Evolutionary conservation across 2,329 filamentous ascomycete genomes (phyloP).

Genomic region (Zalaria obscura): DNA sequence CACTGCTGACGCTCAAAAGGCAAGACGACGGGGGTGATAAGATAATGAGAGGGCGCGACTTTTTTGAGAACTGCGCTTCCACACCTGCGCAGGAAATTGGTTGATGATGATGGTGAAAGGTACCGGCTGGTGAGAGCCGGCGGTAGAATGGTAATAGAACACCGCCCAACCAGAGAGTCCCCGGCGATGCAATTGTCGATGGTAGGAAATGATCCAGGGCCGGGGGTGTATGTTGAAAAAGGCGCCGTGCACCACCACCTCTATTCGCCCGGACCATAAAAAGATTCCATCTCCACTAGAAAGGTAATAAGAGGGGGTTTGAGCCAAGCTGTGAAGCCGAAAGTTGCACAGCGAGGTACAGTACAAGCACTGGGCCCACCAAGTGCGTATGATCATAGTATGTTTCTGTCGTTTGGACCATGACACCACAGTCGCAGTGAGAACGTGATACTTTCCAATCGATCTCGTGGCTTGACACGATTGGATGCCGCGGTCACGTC

Average conservation of each 20-base stretch:
- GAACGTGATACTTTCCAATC: not conserved
- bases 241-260: not conserved
- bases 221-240: too few species aligned
- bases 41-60: not conserved
- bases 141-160: not conserved
- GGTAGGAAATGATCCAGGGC: too few species aligned
- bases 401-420: too few species aligned
- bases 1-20: not conserved
- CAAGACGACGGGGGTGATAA: not conserved
- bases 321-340: too few species aligned
- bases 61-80: not conserved
- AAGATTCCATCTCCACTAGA: not conserved
- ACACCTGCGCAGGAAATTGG: not conserved
- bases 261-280: not conserved
- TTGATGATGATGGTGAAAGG: not conserved
- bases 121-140: not conserved
- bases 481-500: constrained; percentile 1
- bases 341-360: too few species aligned
- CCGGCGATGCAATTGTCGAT: not conserved
- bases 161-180: not conserved
- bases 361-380: too few species aligned
- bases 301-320: not conserved
- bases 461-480: constrained; percentile 2
- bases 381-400: too few species aligned
- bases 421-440: too few species aligned